phyloP scores from a whole-genome alignment of 805 yeast species.

The Cyberlindnera mrakii region DNA sequence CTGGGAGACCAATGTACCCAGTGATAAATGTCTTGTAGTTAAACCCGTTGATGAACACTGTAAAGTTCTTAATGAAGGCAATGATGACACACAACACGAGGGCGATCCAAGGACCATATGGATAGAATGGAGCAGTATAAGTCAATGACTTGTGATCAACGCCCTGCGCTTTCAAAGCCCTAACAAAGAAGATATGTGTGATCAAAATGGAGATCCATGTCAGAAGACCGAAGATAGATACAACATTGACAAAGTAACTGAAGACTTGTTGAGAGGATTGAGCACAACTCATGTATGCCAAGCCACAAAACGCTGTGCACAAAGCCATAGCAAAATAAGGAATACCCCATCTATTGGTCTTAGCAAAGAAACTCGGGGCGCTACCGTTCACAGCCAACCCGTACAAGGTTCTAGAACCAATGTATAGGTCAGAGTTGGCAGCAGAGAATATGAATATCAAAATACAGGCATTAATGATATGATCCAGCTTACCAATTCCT shows the following conservation, averaged over 20 bases:
- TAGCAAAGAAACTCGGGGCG: slow-evolving; percentile 57
- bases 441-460: slow-evolving; percentile 76
- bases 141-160: slow-evolving; percentile 37
- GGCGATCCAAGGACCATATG: slow-evolving; percentile 59
- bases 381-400: slow-evolving; percentile 68
- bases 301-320: slow-evolving; percentile 45
- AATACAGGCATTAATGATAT: slow-evolving; percentile 72
- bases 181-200: slow-evolving; percentile 60
- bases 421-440: slow-evolving; percentile 72
- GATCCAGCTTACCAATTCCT: slow-evolving; percentile 59
- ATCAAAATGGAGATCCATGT: slow-evolving; percentile 70
- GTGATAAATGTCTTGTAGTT: slow-evolving; percentile 65
- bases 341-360: slow-evolving; percentile 54
- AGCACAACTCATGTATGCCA: slow-evolving; percentile 68
- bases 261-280: slow-evolving; percentile 52
- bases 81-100: slow-evolving; percentile 47
- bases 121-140: slow-evolving; percentile 63
- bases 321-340: slow-evolving; percentile 54
- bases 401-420: slow-evolving; percentile 69
- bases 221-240: slow-evolving; percentile 67
- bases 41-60: slow-evolving; percentile 61
- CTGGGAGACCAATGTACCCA: slow-evolving; percentile 63
- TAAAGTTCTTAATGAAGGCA: slow-evolving; percentile 62
- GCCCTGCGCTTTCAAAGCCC: slow-evolving; percentile 65
- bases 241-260: slow-evolving; percentile 67